phyloP scores from a whole-genome alignment of 1,284 basidiomycete genomes.

The Boletus sp. region DNA sequence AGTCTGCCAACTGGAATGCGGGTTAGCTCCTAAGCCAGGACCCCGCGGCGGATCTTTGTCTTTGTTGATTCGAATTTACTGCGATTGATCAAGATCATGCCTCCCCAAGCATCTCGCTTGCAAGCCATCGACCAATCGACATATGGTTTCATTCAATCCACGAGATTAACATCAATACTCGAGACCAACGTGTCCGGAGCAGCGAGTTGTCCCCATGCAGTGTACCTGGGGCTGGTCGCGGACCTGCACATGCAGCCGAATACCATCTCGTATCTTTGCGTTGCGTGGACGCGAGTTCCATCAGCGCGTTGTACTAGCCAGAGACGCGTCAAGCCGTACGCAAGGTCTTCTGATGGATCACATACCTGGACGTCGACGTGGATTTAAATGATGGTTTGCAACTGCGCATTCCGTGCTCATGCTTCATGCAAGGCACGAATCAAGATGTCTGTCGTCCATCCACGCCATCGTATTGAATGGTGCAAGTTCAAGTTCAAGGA shows the following conservation, averaged over 20 bases:
- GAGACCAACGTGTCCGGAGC: background rate
- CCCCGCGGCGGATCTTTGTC: too few species aligned
- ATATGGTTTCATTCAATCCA: background rate
- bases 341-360: background rate
- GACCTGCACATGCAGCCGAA: slow-evolving; percentile 9
- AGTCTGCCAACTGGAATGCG: too few species aligned
- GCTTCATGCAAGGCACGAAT: slow-evolving; percentile 47
- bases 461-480: background rate
- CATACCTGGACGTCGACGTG: slow-evolving; percentile 49
- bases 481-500: background rate
- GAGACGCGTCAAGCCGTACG: background rate
- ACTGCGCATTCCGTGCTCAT: slow-evolving; percentile 9
- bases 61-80: background rate
- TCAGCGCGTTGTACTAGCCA: slow-evolving; percentile 4
- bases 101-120: too few species aligned
- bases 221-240: background rate
- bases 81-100: too few species aligned
- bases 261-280: slow-evolving; percentile 6
- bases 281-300: slow-evolving; percentile 10
- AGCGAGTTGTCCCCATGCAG: background rate
- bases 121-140: too few species aligned
- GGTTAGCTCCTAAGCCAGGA: background rate
- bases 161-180: background rate
- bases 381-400: slow-evolving; percentile 41
- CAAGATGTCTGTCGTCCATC: slow-evolving; percentile 36